Percentiles rank a stretch among this genome's conserved stretches.
phyloP scores from a whole-genome alignment of 139 green algal genomes.

The Chlamydomonas schloesseri region DNA sequence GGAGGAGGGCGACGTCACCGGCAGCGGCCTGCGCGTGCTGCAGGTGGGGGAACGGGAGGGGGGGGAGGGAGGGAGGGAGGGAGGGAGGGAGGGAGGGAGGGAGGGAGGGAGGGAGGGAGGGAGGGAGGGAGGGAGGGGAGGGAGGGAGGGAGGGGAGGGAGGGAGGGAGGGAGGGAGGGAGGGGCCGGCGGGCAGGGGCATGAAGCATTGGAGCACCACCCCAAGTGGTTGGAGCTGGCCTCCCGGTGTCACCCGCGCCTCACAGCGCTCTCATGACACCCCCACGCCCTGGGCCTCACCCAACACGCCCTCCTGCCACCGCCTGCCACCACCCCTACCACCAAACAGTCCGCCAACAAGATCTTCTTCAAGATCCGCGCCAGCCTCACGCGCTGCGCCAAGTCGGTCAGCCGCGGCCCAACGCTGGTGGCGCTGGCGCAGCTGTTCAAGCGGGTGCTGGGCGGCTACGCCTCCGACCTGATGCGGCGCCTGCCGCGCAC shows the following conservation, averaged over 20 bases:
- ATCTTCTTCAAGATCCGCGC: slow-evolving; percentile 84
- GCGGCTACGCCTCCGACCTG: slow-evolving; percentile 82
- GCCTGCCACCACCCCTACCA: not conserved
- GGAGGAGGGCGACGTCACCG: slow-evolving; percentile 37
- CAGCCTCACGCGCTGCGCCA: slow-evolving; percentile 84
- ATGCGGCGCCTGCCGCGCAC: slow-evolving; percentile 84
- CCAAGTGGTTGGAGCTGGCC: too few relatives aligned
- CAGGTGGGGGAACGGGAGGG: not conserved
- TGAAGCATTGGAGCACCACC: too few relatives aligned
- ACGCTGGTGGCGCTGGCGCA: slow-evolving; percentile 78
- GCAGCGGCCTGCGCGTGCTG: slow-evolving; percentile 28
- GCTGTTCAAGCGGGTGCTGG: slow-evolving; percentile 81
- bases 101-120: not conserved
- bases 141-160: too few relatives aligned
- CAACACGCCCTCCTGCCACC: too few relatives aligned
- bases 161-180: too few relatives aligned
- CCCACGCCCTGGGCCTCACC: too few relatives aligned
- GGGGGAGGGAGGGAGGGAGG: not conserved
- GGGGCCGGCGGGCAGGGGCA: too few relatives aligned
- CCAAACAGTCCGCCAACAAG: slow-evolving; percentile 39
- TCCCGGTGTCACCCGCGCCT: too few relatives aligned
- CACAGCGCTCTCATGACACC: too few relatives aligned
- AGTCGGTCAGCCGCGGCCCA: slow-evolving; percentile 78
- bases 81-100: too few relatives aligned
- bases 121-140: too few relatives aligned